Percentiles rank a stretch among this genome's conserved stretches.
Evolutionary conservation across 768 basidiomycete species (phyloP).

Genomic region (Ramaria sp.): DNA sequence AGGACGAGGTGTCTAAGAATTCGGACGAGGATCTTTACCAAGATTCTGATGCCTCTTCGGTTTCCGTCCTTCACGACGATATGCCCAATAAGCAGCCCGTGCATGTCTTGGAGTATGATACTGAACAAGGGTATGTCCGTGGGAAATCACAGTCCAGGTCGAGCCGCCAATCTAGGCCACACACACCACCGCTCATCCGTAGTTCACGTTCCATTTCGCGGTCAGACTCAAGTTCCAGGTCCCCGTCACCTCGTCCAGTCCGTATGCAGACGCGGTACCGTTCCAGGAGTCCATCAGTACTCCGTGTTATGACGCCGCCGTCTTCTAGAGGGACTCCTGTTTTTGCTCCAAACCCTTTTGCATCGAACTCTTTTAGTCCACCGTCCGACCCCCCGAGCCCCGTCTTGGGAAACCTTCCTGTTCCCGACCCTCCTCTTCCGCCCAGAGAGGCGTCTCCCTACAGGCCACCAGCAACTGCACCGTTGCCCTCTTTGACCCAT

Average conservation of each 20-base stretch:
- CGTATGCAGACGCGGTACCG: neutral
- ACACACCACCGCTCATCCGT: too few species aligned
- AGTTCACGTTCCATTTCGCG: too few species aligned
- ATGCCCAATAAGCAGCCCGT: slow-evolving; percentile 45
- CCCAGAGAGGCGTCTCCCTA: slow-evolving; percentile 19
- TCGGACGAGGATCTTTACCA: neutral
- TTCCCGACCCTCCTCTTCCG: slow-evolving; percentile 40
- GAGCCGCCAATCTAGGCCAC: neutral
- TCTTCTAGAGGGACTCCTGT: too few species aligned
- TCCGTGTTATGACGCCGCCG: neutral
- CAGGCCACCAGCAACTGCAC: slow-evolving; percentile 12
- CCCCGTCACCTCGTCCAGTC: too few species aligned
- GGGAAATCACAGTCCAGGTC: neutral
- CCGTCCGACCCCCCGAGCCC: slow-evolving; percentile 16
- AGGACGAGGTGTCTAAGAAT: too few species aligned
- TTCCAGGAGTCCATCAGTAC: neutral
- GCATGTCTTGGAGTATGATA: slow-evolving; percentile 40
- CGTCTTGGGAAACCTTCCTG: neutral
- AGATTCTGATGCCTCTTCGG: slow-evolving; percentile 21
- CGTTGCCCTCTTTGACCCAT: slow-evolving; percentile 39
- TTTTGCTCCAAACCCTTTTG: too few species aligned
- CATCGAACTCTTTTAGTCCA: slow-evolving; percentile 1
- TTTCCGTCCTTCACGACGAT: slow-evolving; percentile 31
- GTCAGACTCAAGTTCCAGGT: too few species aligned
- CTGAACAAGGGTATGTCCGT: slow-evolving; percentile 12